phyloP scores from a whole-genome alignment of 2,329 filamentous ascomycete species.

The Dryadomyces quercus-mongolicae region DNA sequence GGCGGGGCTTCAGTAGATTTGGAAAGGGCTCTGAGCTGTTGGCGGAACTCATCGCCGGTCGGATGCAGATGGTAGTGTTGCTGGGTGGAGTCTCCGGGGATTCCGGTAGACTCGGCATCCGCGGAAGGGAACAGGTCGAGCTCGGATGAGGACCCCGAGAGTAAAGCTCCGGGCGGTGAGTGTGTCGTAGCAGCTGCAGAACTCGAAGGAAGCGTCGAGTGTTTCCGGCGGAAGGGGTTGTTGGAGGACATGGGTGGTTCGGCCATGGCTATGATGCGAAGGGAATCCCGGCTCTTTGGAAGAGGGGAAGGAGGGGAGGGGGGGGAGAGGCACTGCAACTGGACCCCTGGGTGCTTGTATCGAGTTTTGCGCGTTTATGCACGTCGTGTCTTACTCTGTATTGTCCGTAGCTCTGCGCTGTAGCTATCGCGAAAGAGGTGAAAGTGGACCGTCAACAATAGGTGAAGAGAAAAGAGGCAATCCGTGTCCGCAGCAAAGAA shows the following conservation, averaged over 20 bases:
- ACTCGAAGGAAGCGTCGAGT: conserved; percentile 7
- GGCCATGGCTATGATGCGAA: conserved; percentile 19
- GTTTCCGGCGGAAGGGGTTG: conserved; percentile 41
- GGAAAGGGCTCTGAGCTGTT: conserved; percentile 18
- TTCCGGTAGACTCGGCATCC: conserved; percentile 4
- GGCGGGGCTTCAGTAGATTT: conserved; percentile 21
- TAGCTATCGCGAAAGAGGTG: not conserved
- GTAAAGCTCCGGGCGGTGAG: conserved; percentile 14
- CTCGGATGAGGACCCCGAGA: conserved; percentile 6
- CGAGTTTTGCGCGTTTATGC: not conserved
- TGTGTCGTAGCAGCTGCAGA: not conserved
- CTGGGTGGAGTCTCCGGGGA: conserved; percentile 4
- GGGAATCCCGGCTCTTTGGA: not conserved
- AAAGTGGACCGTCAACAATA: not conserved
- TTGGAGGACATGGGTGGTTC: conserved; percentile 27
- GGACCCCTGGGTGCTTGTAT: not conserved
- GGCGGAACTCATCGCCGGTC: conserved; percentile 18
- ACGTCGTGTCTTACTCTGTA: not conserved
- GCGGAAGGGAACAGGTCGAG: not conserved
- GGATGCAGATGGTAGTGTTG: conserved; percentile 12
- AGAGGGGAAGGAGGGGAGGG: not conserved
- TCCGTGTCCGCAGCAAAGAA: not conserved
- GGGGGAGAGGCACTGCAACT: not conserved
- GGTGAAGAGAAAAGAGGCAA: not conserved
- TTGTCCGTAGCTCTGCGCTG: not conserved